Evolutionary conservation across 768 basidiomycete species (phyloP).

Genomic region (Naganishia kalamii): DNA sequence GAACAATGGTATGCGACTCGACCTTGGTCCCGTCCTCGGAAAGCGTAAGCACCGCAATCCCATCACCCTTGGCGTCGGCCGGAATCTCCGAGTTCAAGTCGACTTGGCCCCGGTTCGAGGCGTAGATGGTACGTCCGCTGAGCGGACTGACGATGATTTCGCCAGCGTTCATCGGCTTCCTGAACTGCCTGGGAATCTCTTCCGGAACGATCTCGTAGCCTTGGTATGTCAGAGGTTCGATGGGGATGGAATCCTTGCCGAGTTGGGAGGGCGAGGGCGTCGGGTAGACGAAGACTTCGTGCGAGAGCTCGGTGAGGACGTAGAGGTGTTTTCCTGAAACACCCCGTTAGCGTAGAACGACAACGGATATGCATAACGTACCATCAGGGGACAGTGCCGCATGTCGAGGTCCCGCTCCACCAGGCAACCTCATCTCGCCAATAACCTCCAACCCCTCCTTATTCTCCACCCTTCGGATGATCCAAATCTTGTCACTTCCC

Average conservation of each 20-base stretch:
- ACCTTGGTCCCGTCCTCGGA: constrained; percentile 29
- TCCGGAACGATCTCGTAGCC: constrained; percentile 33
- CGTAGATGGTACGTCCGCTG: constrained; percentile 35
- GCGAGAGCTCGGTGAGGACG: constrained; percentile 39
- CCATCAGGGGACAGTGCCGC: constrained; percentile 31
- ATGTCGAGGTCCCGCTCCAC: constrained; percentile 38
- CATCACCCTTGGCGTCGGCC: constrained; percentile 38
- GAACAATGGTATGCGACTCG: constrained; percentile 32
- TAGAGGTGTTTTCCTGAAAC: constrained; percentile 41
- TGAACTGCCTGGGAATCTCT: constrained; percentile 30
- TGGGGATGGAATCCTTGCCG: constrained; percentile 14
- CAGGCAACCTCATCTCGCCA: constrained; percentile 52
- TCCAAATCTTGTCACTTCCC: constrained; percentile 65
- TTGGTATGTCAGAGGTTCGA: constrained; percentile 33
- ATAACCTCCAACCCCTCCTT: constrained; percentile 52
- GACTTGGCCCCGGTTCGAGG: constrained; percentile 41
- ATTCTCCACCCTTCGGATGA: constrained; percentile 49
- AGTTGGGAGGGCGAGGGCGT: constrained; percentile 20
- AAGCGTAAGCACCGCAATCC: constrained; percentile 38
- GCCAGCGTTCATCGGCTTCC: constrained; percentile 34
- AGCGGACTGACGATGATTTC: constrained; percentile 36
- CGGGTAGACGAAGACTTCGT: constrained; percentile 34
- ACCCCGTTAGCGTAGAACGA: neutral
- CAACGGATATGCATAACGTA: constrained; percentile 12
- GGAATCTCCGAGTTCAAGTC: constrained; percentile 23